Conservation (phyloP, 2,329 filamentous ascomycete genomes). For the Neonectria hederae region DNA sequence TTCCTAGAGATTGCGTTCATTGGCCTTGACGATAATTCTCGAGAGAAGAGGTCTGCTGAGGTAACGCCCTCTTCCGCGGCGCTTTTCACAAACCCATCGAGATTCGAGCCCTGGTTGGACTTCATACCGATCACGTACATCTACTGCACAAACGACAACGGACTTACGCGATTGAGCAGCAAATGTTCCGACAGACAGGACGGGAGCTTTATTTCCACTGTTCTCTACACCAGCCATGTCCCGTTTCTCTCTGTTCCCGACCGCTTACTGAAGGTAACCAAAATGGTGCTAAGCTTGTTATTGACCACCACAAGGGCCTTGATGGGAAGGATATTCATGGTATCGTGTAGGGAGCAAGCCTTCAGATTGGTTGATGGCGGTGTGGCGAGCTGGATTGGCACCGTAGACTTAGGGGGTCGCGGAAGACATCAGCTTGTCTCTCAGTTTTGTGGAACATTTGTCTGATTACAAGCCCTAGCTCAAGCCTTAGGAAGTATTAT, state of each 20-base stretch:
- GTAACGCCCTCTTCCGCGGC: slow-evolving; percentile 3
- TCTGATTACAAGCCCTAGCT: no score
- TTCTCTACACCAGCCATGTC: not conserved
- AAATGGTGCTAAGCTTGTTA: not conserved
- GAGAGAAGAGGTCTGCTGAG: not conserved
- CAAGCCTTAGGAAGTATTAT: no score
- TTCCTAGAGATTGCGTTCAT: slow-evolving; percentile 6
- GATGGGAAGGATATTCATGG: no score
- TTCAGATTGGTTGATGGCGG: no score
- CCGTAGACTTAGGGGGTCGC: no score
- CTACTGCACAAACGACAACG: slow-evolving; percentile 8
- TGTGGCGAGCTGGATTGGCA: no score
- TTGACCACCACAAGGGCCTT: no score
- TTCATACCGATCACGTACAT: not conserved
- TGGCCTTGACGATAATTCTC: not conserved
- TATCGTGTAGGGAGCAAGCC: no score
- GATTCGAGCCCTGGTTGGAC: slow-evolving; percentile 5
- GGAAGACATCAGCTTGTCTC: no score
- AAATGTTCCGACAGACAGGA: slow-evolving; percentile 4
- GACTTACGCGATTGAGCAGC: not conserved
- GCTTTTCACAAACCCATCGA: not conserved
- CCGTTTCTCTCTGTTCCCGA: slow-evolving; percentile 2
- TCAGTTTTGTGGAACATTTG: no score
- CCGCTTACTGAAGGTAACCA: not conserved
- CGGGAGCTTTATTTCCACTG: not conserved